A percentile compares a stretch with the other conserved stretches of the same genome.
Evolutionary conservation across 73 alveolate genomes (phyloP).

Genomic region (Strombidium stylifer): DNA sequence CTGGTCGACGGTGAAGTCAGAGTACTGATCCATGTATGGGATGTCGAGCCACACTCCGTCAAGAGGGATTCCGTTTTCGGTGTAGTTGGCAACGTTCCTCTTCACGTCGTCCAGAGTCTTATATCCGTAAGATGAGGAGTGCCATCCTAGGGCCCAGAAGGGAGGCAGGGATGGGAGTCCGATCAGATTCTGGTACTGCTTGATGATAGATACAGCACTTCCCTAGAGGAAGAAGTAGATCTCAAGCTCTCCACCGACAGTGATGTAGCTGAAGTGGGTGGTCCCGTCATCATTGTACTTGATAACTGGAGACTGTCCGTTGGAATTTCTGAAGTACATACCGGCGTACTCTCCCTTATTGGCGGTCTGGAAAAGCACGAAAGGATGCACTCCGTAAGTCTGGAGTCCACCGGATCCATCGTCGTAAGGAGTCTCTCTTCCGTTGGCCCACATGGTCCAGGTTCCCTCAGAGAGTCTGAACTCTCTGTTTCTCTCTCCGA

Average conservation of each 20-base stretch:
- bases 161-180: constrained; percentile 75
- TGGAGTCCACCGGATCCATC: constrained; percentile 60
- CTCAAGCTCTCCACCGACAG: constrained; percentile 75
- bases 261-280: constrained; percentile 8
- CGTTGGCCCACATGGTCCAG: constrained; percentile 74
- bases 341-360: constrained; percentile 60
- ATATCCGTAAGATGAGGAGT: constrained; percentile 57
- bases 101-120: constrained; percentile 25
- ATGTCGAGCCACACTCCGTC: constrained; percentile 66
- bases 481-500: constrained; percentile 70
- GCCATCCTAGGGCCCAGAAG: constrained; percentile 81
- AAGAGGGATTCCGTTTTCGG: constrained; percentile 29
- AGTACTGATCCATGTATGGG: constrained; percentile 53
- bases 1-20: constrained; percentile 56
- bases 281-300: constrained; percentile 20
- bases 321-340: constrained; percentile 66
- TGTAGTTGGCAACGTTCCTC: constrained; percentile 42
- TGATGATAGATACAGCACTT: no score
- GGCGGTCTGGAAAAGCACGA: constrained; percentile 56
- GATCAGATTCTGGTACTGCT: constrained; percentile 41
- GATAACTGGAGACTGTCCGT: constrained; percentile 56
- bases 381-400: constrained; percentile 77
- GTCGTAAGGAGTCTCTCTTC: constrained; percentile 61
- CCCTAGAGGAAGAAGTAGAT: constrained; percentile 34
- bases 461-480: constrained; percentile 72